A percentile compares a stretch with the other conserved stretches of the same genome.
phyloP scores from a whole-genome alignment of 1,139 yeast genomes.

The Candida tetrigidarum region DNA sequence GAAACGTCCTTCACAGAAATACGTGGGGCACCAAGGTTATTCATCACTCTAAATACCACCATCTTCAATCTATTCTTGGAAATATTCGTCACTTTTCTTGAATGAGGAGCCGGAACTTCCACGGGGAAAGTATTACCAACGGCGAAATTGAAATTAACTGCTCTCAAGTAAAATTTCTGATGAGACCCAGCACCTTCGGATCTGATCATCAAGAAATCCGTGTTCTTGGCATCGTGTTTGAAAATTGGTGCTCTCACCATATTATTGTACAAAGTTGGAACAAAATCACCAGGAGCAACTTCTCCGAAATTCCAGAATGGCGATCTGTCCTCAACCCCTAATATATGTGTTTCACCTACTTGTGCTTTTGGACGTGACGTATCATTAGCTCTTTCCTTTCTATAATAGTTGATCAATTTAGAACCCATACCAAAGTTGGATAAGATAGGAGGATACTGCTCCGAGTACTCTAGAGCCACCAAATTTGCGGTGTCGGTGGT shows the following conservation, averaged over 20 bases:
- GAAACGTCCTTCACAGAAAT: constrained; percentile 88
- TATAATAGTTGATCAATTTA: constrained; percentile 87
- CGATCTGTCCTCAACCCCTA: constrained; percentile 93
- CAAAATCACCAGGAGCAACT: constrained; percentile 93
- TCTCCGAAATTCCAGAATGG: constrained; percentile 99
- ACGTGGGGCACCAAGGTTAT: constrained; percentile 74
- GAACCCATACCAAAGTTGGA: constrained; percentile 97
- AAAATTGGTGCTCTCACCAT: constrained; percentile 93
- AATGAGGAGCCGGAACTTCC: constrained; percentile 97
- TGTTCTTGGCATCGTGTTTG: constrained; percentile 74
- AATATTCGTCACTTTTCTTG: constrained; percentile 93
- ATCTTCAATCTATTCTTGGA: constrained; percentile 89
- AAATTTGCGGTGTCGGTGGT: constrained; percentile 82
- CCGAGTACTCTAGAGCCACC: constrained; percentile 85
- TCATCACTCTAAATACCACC: constrained; percentile 90
- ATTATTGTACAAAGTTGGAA: constrained; percentile 91
- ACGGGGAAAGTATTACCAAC: constrained; percentile 97
- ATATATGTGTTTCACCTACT: constrained; percentile 93
- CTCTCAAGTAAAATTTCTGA: constrained; percentile 57
- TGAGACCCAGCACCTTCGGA: constrained; percentile 80
- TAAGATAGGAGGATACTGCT: constrained; percentile 82
- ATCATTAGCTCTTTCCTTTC: constrained; percentile 84
- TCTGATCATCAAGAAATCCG: constrained; percentile 82
- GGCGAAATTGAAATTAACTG: constrained; percentile 72
- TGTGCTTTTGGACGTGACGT: constrained; percentile 84